Evolutionary conservation across 1,284 basidiomycete genomes (phyloP), one percentile per base, ranked within the genome.

Genomic region (Exobasidium cylindrosporum): DNA sequence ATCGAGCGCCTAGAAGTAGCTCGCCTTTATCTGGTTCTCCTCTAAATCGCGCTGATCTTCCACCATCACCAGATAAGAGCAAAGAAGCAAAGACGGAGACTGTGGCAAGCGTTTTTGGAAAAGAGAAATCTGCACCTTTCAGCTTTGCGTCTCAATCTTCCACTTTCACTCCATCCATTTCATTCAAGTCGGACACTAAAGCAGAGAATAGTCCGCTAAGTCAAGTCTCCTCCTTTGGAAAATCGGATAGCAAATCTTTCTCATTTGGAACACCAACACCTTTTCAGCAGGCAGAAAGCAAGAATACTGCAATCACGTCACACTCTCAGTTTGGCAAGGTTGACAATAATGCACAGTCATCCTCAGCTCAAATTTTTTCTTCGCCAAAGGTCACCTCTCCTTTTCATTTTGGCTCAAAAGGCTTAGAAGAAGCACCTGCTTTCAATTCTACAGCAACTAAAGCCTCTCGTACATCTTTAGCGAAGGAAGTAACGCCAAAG

Each of bases 11-110:
- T 1, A 62, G 64, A 30, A 69, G 64, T 57, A 72, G 70, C 60
- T 72, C 70, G 14, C 70, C 70, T 13, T 62, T 72, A 7, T 57
- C 70, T n/a, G 60, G 58, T 23, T 57, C 70, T 11, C 70, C 70
- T 24, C 30, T 71, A 44, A 70, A 61, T 54, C 65, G 62, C 57
- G 64, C 60, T 4, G 70, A 70, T 44, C 55, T 69, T 21, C 57
- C 63, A 4, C 46, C 46, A 32, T 66, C 68, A 5, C 57, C 66
- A 10, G 64, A 68, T 50, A 62, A 69, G 50, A 50, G 35, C 17
- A 40, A 40, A 24, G 3, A 11, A 53, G n/a, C 49, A 47, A 23
- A 2, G 61, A 4, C 58, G 35, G 50, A 26, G 24, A 35, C 28
- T n/a, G 35, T 28, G n/a, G 14, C 21, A 30, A 29, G 29, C 21